Conservation (phyloP, 192 early-diverging fungal species). For the Allomyces macrogynus region DNA sequence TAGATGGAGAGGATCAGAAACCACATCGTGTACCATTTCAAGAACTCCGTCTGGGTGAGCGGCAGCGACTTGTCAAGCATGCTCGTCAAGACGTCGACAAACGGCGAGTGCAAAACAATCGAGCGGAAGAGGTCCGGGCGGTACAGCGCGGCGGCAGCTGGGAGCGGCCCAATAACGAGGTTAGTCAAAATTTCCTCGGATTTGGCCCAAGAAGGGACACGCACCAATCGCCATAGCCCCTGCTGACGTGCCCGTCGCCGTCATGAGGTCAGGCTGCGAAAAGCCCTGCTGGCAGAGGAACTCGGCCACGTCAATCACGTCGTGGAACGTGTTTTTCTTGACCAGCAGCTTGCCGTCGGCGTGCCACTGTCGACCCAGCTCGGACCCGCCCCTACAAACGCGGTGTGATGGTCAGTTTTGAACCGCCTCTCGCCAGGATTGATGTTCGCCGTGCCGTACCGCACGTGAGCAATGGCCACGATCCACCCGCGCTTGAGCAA, state of each 20-base stretch:
- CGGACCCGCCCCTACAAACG: conserved; percentile 34
- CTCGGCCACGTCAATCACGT: conserved; percentile 48
- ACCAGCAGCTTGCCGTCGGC: conserved; percentile 41
- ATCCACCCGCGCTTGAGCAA: conserved; percentile 60
- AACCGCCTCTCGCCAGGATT: too few relatives aligned
- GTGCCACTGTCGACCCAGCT: conserved; percentile 61
- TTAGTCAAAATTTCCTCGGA: too few relatives aligned
- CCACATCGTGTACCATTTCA: conserved; percentile 23
- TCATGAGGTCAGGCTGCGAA: conserved; percentile 26
- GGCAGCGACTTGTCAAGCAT: conserved; percentile 59
- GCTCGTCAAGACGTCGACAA: conserved; percentile 64
- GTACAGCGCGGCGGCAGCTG: conserved; percentile 21
- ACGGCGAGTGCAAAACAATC: conserved; percentile 54
- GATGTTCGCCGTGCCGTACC: too few relatives aligned
- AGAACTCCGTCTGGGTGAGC: conserved; percentile 43
- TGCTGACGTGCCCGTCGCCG: conserved; percentile 51
- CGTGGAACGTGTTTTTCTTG: conserved; percentile 51
- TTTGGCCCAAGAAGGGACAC: not conserved
- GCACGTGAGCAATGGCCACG: conserved; percentile 59
- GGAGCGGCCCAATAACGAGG: too few relatives aligned
- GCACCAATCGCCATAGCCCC: conserved; percentile 59
- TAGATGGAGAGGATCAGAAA: not conserved
- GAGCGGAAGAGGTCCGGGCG: conserved; percentile 54
- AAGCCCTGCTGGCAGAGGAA: conserved; percentile 35
- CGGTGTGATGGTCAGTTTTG: too few relatives aligned